phyloP scores from a whole-genome alignment of 345 rosid genomes.

The Salix viminalis region DNA sequence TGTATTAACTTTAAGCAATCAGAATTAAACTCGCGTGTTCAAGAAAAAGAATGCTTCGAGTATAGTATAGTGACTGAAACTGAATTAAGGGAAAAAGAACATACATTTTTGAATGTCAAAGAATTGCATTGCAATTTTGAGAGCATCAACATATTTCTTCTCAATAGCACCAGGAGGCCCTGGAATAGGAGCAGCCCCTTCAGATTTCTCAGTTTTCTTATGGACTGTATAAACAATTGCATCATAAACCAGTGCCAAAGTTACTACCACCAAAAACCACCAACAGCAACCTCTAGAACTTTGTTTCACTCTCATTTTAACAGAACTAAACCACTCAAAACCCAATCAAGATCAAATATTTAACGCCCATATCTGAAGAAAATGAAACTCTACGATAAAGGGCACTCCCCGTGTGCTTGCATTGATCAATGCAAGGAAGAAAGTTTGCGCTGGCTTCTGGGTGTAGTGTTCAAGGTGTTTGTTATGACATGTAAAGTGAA shows the following conservation, averaged over 20 bases:
- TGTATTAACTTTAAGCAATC: neutral
- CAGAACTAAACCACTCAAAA: neutral
- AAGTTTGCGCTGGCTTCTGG: neutral
- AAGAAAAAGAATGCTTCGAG: neutral
- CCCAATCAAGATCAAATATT: neutral
- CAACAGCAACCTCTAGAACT: conserved; percentile 58
- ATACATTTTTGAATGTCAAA: conserved; percentile 88
- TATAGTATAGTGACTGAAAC: neutral
- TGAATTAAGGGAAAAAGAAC: neutral
- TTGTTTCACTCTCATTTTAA: conserved; percentile 60
- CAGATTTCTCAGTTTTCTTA: conserved; percentile 43
- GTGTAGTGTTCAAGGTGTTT: neutral
- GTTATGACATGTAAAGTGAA: neutral
- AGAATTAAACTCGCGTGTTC: neutral
- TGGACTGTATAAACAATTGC: conserved; percentile 59
- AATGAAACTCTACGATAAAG: neutral
- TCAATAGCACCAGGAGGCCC: conserved; percentile 86
- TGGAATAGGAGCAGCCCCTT: conserved; percentile 51
- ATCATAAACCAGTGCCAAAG: conserved; percentile 44
- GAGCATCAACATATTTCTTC: conserved; percentile 74
- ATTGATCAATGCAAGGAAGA: neutral
- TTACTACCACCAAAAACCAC: conserved; percentile 57
- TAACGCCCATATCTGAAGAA: neutral
- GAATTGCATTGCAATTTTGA: conserved; percentile 74
- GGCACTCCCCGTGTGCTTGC: neutral